Conservation (phyloP, 768 basidiomycete genomes). For the Lactarius tabidus region DNA sequence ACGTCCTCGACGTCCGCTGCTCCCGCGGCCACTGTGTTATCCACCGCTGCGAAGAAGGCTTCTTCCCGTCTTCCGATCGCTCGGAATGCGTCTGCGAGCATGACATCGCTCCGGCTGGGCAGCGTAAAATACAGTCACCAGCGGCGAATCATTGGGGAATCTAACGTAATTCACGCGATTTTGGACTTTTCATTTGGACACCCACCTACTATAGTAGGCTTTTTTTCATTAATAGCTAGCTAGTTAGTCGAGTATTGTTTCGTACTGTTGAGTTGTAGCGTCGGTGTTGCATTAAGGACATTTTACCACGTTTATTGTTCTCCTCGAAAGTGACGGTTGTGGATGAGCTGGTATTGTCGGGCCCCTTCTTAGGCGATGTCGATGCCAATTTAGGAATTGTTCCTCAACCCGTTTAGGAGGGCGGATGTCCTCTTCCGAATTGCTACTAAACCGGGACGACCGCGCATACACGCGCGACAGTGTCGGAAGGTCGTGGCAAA, state of each 20-base stretch:
- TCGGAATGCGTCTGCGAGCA: neutral
- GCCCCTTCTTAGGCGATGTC: neutral
- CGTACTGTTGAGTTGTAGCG: neutral
- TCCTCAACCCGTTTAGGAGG: no score
- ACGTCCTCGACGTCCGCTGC: conserved; percentile 20
- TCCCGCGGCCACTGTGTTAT: conserved; percentile 14
- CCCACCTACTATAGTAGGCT: neutral
- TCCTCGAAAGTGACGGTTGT: neutral
- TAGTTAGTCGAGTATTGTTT: neutral
- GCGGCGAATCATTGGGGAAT: neutral
- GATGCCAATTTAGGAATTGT: neutral
- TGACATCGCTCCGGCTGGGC: neutral
- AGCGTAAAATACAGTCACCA: neutral
- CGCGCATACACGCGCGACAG: no score
- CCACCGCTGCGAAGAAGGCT: neutral
- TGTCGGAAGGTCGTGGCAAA: no score
- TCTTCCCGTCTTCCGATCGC: neutral
- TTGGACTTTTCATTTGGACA: neutral
- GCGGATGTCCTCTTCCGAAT: neutral
- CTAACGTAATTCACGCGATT: neutral
- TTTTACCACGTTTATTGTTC: neutral
- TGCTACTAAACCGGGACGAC: no score
- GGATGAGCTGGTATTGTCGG: neutral
- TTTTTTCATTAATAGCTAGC: neutral
- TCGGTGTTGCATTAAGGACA: neutral